Evolutionary conservation across 2,329 filamentous ascomycete genomes (phyloP), one percentile per base, ranked within the genome.

Genomic region (Fusarium hostae): DNA sequence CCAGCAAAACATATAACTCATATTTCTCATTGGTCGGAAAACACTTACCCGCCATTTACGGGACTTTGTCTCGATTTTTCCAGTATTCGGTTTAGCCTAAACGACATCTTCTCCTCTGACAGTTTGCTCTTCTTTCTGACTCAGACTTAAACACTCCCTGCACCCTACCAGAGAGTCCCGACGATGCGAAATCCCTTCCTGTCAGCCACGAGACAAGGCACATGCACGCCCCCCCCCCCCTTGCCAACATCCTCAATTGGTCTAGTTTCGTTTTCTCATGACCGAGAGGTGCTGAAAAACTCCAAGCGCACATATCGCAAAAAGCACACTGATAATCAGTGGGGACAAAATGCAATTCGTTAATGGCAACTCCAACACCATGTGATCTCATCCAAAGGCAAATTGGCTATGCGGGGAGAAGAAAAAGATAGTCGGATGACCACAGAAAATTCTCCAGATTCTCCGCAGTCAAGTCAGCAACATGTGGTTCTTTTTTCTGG

Each of bases 71-170:
- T 48, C 41, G 48, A 51, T 66, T 75, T 70, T 70, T 22, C 57
- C 68, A 62, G 54, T 56, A 57, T 51, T 43, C n/a, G 41, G 41
- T 70, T 74, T 69, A 74, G 71, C 66, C 68, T 72, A 66, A 63
- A 63, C 37, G 26, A 41, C 39, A 28, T 37, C 15, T 44, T 15
- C 15, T 44, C n/a, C 24, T 48, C 51, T 47, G 52, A 26, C 43
- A 40, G 50, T 59, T 71, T 22, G 24, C 41, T 34, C 30, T 28
- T 40, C 16, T n/a, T 34, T 64, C 57, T 71, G 68, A 71, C 48
- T 71, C 68, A 70, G 62, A 70, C 70, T 40, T 8, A 57, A 51
- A 41, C 54, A 45, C 52, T 45, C 59, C 64, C 62, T 32, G n/a
- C 12, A 30, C 32, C 30, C 41, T 28, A 28, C 20, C 30, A 57